Evolutionary conservation across 176 grass and related monocot species (phyloP).

Genomic region (Tillandsia leiboldiana): DNA sequence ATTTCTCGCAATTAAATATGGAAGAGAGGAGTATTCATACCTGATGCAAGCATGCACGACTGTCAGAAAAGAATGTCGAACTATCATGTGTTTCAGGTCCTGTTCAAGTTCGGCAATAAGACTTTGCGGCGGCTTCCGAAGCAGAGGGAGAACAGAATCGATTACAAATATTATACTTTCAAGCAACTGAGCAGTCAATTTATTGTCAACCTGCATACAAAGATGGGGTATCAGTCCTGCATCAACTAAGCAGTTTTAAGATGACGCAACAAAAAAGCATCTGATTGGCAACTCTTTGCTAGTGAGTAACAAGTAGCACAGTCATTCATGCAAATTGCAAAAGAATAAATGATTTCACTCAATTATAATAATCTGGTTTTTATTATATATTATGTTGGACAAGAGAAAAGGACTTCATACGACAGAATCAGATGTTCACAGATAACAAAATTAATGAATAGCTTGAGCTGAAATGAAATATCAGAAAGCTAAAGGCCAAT

Average conservation of each 20-base stretch:
- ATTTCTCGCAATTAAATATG: conserved; percentile 7
- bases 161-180: conserved; percentile 98
- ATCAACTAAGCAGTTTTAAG: no score
- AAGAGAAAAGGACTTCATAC: no score
- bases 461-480: no score
- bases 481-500: not conserved
- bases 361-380: no score
- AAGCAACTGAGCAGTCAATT: conserved; percentile 76
- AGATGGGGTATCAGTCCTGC: conserved; percentile 13
- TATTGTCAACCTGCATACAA: conserved; percentile 63
- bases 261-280: no score
- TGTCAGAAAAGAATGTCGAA: conserved; percentile 89
- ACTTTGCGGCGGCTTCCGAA: conserved; percentile 74
- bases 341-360: not conserved
- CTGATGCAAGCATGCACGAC: conserved; percentile 99
- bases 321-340: not conserved
- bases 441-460: no score
- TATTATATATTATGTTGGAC: no score
- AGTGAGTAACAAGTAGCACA: not conserved
- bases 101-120: conserved; percentile 92
- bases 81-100: conserved; percentile 96
- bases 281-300: no score
- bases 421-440: no score
- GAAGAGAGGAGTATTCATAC: conserved; percentile 32
- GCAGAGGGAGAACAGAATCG: conserved; percentile 86